Evolutionary conservation across 495 filamentous ascomycete species (phyloP).

Genomic region (Xylaria flabelliformis): DNA sequence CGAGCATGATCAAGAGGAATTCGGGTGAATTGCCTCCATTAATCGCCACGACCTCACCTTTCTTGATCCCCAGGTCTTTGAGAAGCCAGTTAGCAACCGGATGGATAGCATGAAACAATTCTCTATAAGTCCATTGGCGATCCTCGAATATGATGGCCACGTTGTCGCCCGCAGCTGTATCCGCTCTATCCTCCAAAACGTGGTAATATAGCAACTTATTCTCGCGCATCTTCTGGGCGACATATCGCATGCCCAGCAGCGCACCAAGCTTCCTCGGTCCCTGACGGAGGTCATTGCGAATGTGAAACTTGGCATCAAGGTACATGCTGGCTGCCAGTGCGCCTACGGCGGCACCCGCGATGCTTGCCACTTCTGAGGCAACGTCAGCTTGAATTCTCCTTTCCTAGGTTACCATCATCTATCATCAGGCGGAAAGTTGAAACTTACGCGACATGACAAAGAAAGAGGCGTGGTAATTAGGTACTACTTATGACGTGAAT

Average conservation of each 20-base stretch:
- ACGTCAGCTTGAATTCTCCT: neutral
- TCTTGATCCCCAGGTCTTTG: constrained; percentile 46
- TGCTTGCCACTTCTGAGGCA: constrained; percentile 16
- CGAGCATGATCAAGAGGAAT: constrained; percentile 53
- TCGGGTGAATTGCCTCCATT: constrained; percentile 47
- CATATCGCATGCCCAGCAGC: constrained; percentile 7
- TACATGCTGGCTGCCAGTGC: constrained; percentile 28
- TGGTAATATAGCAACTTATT: constrained; percentile 41
- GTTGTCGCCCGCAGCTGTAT: constrained; percentile 32
- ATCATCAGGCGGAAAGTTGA: neutral
- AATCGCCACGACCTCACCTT: constrained; percentile 48
- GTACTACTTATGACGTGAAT: neutral
- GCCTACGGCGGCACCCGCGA: constrained; percentile 24
- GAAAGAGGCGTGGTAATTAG: neutral
- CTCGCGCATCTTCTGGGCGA: constrained; percentile 25
- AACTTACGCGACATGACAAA: constrained; percentile 23
- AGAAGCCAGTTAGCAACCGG: constrained; percentile 48
- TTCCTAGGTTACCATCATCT: neutral
- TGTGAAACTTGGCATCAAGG: constrained; percentile 33
- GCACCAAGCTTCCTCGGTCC: constrained; percentile 23
- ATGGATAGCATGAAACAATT: constrained; percentile 41
- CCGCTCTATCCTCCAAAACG: constrained; percentile 42
- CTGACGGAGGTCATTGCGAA: constrained; percentile 39
- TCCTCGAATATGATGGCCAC: constrained; percentile 48
- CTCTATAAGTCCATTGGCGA: constrained; percentile 42